phyloP scores from a whole-genome alignment of 2,329 filamentous ascomycete genomes.

The Cladophialophora immunda region DNA sequence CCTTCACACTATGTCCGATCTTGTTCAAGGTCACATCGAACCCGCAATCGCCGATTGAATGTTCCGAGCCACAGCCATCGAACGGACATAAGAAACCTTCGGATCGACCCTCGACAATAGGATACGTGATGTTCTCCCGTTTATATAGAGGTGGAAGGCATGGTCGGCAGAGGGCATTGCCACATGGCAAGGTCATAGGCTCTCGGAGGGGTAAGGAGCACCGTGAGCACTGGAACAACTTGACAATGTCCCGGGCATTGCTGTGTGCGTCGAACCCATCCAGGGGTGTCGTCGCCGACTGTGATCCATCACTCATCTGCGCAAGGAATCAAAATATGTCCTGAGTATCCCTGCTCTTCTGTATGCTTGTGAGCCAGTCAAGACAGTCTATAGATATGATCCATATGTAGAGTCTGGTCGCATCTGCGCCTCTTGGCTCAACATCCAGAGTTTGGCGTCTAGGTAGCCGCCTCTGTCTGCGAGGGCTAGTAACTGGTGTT shows the following conservation, averaged over 20 bases:
- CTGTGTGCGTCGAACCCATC: conserved; percentile 58
- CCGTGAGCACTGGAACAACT: conserved; percentile 77
- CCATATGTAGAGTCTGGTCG: conserved; percentile 23
- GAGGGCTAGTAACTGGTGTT: neutral
- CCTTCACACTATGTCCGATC: conserved; percentile 68
- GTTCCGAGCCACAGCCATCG: conserved; percentile 70
- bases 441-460: neutral
- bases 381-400: conserved; percentile 15
- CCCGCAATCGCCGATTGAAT: conserved; percentile 78
- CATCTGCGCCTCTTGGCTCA: conserved; percentile 10
- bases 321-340: conserved; percentile 18
- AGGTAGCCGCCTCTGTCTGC: neutral
- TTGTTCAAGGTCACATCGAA: conserved; percentile 80
- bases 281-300: conserved; percentile 42
- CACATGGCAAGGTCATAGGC: conserved; percentile 82
- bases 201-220: conserved; percentile 74
- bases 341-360: conserved; percentile 25
- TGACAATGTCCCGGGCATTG: conserved; percentile 71
- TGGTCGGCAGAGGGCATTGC: conserved; percentile 75
- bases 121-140: conserved; percentile 79
- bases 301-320: conserved; percentile 40
- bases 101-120: conserved; percentile 70
- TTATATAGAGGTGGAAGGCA: conserved; percentile 75
- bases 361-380: conserved; percentile 25
- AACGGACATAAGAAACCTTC: conserved; percentile 80